Evolutionary conservation across 352 stramenopile genomes (phyloP), one percentile per base, ranked within the genome.

Genomic region (Pythium volutum): DNA sequence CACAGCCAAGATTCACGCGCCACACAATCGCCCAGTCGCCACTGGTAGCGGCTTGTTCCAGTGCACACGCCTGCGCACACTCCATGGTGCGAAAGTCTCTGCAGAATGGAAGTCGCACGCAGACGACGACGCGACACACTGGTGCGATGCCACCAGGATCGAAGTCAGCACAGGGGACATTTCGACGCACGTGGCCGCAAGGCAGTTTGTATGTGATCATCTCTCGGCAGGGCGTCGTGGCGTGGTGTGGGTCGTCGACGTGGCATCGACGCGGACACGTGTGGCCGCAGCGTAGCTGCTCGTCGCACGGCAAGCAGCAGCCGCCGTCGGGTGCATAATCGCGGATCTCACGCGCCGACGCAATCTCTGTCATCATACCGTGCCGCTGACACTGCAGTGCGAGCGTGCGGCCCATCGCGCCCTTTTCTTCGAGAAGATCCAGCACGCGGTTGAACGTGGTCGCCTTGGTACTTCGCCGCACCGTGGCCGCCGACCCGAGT

Each of bases 201-300:
- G 69, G 57, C 16, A 91, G 56, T 12, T 29, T 11, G 26, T 84
- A 73, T 9, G 70, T 63, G 5, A 74, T 67, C n/a, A 89, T 70
- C 52, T 92, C 59, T 12, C 62, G 62, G 45, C 85, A 94, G 23
- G 74, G 73, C 0, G 77, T 70, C 14, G 69, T 48, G 33, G 43
- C 57, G 54, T 91, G 81, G 16, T 64, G 67, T n/a, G 49, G 51
- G 36, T 86, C 76, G 47, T 78, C 76, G 9, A 75, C 71, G 52
- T 95, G 86, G 61, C 86, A 95, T 41, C 76, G 47, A 33, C 74
- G 74, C 22, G 71, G 73, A 47, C 84, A 92, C 2, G 54, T 62
- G 45, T 84, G 76, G 8, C 76, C 73, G 54, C 76, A 81, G 20
- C 53, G 34, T 23, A 95, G 68, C 0, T 84, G 71, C 38, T 55